Conservation (phyloP, 768 basidiomycete genomes). For the Cubamyces sp. region DNA sequence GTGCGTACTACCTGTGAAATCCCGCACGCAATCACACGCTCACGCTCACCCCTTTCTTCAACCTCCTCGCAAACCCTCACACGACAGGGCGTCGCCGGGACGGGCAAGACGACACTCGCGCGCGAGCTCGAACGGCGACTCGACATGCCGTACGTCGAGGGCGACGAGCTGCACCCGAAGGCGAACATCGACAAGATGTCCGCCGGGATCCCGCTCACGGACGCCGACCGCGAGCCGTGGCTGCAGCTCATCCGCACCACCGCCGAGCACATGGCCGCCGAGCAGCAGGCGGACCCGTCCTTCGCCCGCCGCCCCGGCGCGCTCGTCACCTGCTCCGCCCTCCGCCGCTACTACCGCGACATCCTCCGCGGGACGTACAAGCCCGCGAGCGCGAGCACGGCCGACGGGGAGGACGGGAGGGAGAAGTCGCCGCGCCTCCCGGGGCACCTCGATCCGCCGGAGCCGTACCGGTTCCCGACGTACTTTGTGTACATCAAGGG, state of each 20-base stretch:
- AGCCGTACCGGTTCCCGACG: conserved; percentile 46
- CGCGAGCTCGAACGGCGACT: conserved; percentile 40
- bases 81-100: conserved; percentile 35
- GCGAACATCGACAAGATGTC: conserved; percentile 90
- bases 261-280: conserved; percentile 51
- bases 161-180: conserved; percentile 83
- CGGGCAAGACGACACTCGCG: conserved; percentile 37
- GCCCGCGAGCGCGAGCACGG: conserved; percentile 15
- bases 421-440: conserved; percentile 17
- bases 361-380: conserved; percentile 65
- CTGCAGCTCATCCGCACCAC: conserved; percentile 69
- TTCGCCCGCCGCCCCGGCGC: conserved; percentile 47
- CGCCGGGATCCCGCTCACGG: conserved; percentile 71
- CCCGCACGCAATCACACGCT: neutral
- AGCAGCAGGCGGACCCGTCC: conserved; percentile 32
- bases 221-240: conserved; percentile 88
- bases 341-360: conserved; percentile 82
- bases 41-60: neutral
- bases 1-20: conserved; percentile 44
- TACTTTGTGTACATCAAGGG: conserved; percentile 85
- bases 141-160: conserved; percentile 82
- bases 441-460: conserved; percentile 30
- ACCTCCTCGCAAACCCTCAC: neutral
- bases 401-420: conserved; percentile 13
- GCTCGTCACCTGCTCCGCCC: conserved; percentile 86